Evolutionary conservation across 1,284 basidiomycete species (phyloP), one percentile per base, ranked within the genome.

Genomic region (Marasmius tenuissimus): DNA sequence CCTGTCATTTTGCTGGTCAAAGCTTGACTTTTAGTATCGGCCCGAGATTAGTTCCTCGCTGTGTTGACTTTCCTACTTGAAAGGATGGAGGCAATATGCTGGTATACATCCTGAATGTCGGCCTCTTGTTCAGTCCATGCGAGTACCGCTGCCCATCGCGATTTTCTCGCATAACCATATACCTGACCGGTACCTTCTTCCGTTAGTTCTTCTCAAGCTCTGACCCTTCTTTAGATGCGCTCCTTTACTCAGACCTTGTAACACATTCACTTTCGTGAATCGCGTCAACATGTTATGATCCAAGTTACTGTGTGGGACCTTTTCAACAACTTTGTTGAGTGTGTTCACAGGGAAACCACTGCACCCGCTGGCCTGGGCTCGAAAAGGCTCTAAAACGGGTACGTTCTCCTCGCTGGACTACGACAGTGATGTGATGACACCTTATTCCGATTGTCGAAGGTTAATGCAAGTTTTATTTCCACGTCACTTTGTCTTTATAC

Each of bases 101-200:
- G 20, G 7, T 47, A 8, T 14, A 8, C 45, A n/a, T 12, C 40
- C 3, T n/a, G 27, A 42, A 12, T 20, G 20, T 18, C 45, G 45
- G 45, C 45, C 45, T 47, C 45, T 47, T 42, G 40, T 42, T 20
- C 45, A 47, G 18, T 45, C 39, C 47, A 50, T 38, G 22, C 18
- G 59, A 63, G 37, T 50, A 57, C 35, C 38, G 59, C 63, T 48
- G 22, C 33, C 52, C 58, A 64, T 64, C 63, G 63, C 63, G 63
- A 64, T 62, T 62, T 64, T 59, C 51, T 60, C 63, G 63, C 60
- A 61, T 55, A 47, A 54, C 18, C 51, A 42, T 45, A 27, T 27
- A 33, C 39, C 22, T 57, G 22, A 27, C 47, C 60, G 60, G 49
- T 57, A 61, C 60, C 57, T 58, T 57, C 54, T 40, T 53, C 18